Evolutionary conservation across 2,329 filamentous ascomycete genomes (phyloP).

Genomic region (Fusarium sp.): DNA sequence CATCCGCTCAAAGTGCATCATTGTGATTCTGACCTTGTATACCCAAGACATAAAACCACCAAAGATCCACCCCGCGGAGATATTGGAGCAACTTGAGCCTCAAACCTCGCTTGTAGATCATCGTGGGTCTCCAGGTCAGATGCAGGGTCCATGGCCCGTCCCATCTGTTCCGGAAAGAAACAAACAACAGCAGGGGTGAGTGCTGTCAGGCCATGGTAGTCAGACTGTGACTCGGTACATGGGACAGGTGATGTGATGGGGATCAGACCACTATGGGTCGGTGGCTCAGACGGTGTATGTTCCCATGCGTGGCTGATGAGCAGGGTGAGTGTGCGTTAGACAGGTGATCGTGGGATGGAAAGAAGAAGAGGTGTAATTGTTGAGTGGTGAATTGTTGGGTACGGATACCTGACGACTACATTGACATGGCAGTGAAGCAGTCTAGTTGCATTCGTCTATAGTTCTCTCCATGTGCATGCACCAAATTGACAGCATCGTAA

Average conservation of each 20-base stretch:
- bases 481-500: neutral
- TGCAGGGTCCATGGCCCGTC: slow-evolving; percentile 17
- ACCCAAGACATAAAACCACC: neutral
- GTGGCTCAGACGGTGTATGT: slow-evolving; percentile 35
- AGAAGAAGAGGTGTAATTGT: neutral
- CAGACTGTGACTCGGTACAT: slow-evolving; percentile 15
- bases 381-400: neutral
- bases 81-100: neutral
- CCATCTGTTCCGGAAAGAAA: slow-evolving; percentile 18
- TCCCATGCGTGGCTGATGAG: slow-evolving; percentile 29
- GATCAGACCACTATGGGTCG: slow-evolving; percentile 44
- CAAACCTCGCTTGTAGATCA: slow-evolving; percentile 13
- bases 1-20: neutral
- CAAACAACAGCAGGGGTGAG: neutral
- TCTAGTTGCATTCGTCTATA: neutral
- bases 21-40: neutral
- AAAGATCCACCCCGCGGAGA: neutral
- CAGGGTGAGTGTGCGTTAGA: neutral
- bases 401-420: neutral
- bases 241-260: slow-evolving; percentile 30
- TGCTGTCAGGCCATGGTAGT: slow-evolving; percentile 22
- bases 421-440: neutral
- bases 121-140: slow-evolving; percentile 20
- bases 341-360: slow-evolving; percentile 17
- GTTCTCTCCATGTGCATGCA: neutral